phyloP scores from a whole-genome alignment of 345 rosid genomes.

The Microthlaspi erraticum region DNA sequence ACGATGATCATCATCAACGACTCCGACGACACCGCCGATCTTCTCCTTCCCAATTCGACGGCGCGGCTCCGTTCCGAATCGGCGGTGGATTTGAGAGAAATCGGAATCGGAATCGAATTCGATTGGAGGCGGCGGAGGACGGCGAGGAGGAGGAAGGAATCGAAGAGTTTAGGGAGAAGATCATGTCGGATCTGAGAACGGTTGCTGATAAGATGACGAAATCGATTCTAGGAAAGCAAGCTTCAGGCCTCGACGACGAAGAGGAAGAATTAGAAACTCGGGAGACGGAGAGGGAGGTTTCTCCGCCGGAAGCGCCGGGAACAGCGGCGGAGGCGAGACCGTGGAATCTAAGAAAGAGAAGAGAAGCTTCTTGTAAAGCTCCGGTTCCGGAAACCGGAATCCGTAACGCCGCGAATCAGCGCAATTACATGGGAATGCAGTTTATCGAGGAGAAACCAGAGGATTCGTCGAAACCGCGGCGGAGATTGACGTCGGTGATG shows the following conservation, averaged over 20 bases:
- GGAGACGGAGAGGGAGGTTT: slow-evolving; percentile 38
- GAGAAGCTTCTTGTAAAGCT: slow-evolving; percentile 62
- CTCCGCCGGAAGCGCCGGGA: slow-evolving; percentile 40
- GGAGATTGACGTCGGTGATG: slow-evolving; percentile 52
- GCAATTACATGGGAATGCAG: slow-evolving; percentile 22
- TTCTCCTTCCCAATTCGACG: slow-evolving; percentile 41
- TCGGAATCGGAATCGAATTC: slow-evolving; percentile 33
- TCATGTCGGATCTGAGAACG: slow-evolving; percentile 53
- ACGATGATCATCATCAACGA: slow-evolving; percentile 32
- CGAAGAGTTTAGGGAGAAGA: slow-evolving; percentile 57
- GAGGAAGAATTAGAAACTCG: slow-evolving; percentile 5
- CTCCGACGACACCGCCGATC: slow-evolving; percentile 47
- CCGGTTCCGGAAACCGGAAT: slow-evolving; percentile 41
- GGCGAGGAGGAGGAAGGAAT: slow-evolving; percentile 64
- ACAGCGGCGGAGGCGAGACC: slow-evolving; percentile 52
- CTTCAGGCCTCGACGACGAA: slow-evolving; percentile 16
- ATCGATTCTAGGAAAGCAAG: slow-evolving; percentile 43
- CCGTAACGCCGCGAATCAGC: slow-evolving; percentile 16
- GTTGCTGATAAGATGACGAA: too few species aligned
- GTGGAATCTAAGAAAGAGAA: slow-evolving; percentile 85
- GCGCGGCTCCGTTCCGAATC: neutral
- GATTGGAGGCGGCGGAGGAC: slow-evolving; percentile 19
- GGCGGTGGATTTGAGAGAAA: too few species aligned
- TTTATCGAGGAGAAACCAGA: slow-evolving; percentile 42
- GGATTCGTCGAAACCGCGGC: slow-evolving; percentile 32